Base-by-base conservation (phyloP, 1,284 basidiomycete genomes). In the Microbotryum intermedium region DNA sequence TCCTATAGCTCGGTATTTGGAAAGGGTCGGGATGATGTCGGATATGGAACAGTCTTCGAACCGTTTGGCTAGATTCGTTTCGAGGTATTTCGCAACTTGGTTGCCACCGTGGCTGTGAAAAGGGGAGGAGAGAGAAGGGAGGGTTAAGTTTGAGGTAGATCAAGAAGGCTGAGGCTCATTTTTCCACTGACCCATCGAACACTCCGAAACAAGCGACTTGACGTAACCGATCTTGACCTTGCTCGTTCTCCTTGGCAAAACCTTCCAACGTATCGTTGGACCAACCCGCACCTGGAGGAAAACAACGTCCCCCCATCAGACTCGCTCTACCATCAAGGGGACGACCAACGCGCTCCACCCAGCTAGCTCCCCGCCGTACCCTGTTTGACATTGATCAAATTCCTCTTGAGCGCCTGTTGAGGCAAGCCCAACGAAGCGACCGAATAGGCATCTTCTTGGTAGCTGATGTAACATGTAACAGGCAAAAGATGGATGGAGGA, bases 131-230 rank as follows among this genome's bases (percentile, higher is more conserved):
- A 29, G 28, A 25, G 34, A 8, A 57, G 58, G 6, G 25, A 73
- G 13, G 10, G 13, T 50, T 20, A 6, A 6, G 47, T 9, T 49
- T 26, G 47, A 7, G 28, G 7, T 49, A 49, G 47, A 9, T 25
- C 9, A 7, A 53, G 25, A n/a, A 23, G 16, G 29, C n/a, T 39
- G 20, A 51, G 16, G 21, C 16, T 20, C 3, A n/a, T n/a, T n/a
- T n/a, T n/a, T n/a, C 6, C 4, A 47, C 81, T 60, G 69, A 88
- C 88, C 90, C 90, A 62, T 93, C 90, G 73, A 89, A 94, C 58
- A 94, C 85, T 20, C 89, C 90, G 47, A 90, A 83, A 68, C 87
- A 90, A 4, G 88, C 80, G 6, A 85, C 85, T 74, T 93, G 89
- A n/a, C 82, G 47, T 46, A 45, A 47, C 30, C 55, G 34, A 16